phyloP scores from a whole-genome alignment of 192 early-diverging fungal genomes.

The Haplosporangium gracile region DNA sequence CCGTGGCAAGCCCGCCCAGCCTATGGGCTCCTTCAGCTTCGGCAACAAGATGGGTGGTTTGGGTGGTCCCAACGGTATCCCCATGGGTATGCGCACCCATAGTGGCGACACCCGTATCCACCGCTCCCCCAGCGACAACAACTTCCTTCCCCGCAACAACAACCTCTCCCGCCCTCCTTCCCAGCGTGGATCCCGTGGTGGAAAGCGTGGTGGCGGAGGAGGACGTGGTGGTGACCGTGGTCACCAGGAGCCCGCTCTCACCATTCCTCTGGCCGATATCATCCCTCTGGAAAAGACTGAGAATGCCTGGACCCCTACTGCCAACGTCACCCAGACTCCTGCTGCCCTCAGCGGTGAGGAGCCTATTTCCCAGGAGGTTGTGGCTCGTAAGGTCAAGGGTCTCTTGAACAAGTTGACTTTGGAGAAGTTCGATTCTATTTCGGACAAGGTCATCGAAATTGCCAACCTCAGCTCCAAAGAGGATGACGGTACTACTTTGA shows the following conservation, averaged over 20 bases:
- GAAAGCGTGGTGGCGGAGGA: slow-evolving; percentile 67
- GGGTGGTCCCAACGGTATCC: slow-evolving; percentile 35
- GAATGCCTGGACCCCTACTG: slow-evolving; percentile 83
- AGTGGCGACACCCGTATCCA: slow-evolving; percentile 52
- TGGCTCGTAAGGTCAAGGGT: slow-evolving; percentile 86
- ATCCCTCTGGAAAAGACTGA: slow-evolving; percentile 86
- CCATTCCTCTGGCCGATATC: slow-evolving; percentile 70
- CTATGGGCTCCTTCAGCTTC: slow-evolving; percentile 58
- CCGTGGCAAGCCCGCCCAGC: slow-evolving; percentile 53
- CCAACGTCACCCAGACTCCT: slow-evolving; percentile 60
- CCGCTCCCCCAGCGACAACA: slow-evolving; percentile 26
- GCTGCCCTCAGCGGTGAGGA: slow-evolving; percentile 56
- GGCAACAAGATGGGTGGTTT: slow-evolving; percentile 44
- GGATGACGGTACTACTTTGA: slow-evolving; percentile 79
- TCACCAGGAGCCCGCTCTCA: slow-evolving; percentile 59
- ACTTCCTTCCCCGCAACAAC: slow-evolving; percentile 44
- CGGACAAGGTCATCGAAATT: slow-evolving; percentile 84
- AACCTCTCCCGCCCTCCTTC: slow-evolving; percentile 50
- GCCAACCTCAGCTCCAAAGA: slow-evolving; percentile 79
- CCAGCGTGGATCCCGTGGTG: slow-evolving; percentile 65
- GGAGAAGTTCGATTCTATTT: slow-evolving; percentile 93
- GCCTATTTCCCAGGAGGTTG: slow-evolving; percentile 65
- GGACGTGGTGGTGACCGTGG: slow-evolving; percentile 69
- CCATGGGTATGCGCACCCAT: slow-evolving; percentile 59
- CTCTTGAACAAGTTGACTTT: slow-evolving; percentile 97